Evolutionary conservation across 78 protist genomes (phyloP).

Genomic region (Dictyostelium citrinum): DNA sequence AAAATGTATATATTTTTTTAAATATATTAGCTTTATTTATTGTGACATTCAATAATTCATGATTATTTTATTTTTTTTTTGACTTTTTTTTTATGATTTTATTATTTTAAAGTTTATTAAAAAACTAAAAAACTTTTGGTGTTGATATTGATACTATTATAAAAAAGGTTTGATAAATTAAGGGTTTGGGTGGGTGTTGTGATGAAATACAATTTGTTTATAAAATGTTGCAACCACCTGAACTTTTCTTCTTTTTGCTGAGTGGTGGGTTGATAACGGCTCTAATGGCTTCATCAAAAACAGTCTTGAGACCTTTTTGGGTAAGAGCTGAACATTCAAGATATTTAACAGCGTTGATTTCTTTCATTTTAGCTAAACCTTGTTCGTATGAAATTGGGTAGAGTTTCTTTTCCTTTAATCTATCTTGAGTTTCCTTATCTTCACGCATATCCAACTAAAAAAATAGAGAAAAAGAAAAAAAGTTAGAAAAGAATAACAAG

Average conservation of each 20-base stretch:
- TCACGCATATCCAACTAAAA: neutral
- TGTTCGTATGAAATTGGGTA: constrained; percentile 71
- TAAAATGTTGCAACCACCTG: constrained; percentile 54
- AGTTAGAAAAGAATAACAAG: neutral
- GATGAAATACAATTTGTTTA: constrained; percentile 27
- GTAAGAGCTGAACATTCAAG: constrained; percentile 96
- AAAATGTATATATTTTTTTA: neutral
- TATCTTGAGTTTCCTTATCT: constrained; percentile 71
- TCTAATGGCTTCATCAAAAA: constrained; percentile 87
- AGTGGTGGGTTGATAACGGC: constrained; percentile 85
- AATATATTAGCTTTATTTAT: neutral
- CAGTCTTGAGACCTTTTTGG: constrained; percentile 89
- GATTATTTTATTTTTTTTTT: neutral
- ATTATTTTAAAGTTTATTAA: neutral
- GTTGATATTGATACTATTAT: neutral
- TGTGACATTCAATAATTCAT: neutral
- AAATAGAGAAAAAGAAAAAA: neutral
- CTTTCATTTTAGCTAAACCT: constrained; percentile 71
- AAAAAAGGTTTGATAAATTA: neutral
- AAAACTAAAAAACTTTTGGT: neutral
- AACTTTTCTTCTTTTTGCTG: constrained; percentile 71
- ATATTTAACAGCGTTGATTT: constrained; percentile 83
- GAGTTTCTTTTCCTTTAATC: constrained; percentile 61
- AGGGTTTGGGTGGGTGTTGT: neutral
- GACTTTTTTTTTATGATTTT: neutral